phyloP scores from a whole-genome alignment of 2,329 filamentous ascomycete species.

The Talaromyces albobiverticillius region DNA sequence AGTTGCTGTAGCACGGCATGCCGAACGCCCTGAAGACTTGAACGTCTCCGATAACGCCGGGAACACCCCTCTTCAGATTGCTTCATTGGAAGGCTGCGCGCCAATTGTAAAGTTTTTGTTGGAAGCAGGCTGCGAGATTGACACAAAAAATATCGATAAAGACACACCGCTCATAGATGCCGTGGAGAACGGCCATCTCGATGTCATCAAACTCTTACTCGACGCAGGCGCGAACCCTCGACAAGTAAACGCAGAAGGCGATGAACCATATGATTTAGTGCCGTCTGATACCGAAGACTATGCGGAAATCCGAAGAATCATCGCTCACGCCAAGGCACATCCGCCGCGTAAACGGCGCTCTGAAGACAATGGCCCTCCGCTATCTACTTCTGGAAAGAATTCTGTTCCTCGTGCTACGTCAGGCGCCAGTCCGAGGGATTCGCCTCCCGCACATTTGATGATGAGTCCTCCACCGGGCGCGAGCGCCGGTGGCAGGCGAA shows the following conservation, averaged over 20 bases:
- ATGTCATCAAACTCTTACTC: conserved; percentile 80
- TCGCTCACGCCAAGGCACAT: conserved; percentile 63
- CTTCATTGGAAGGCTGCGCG: conserved; percentile 78
- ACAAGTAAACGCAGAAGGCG: conserved; percentile 85
- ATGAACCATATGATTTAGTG: conserved; percentile 85
- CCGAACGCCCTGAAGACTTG: conserved; percentile 80
- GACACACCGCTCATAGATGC: conserved; percentile 95
- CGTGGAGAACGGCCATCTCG: conserved; percentile 89
- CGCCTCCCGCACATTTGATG: conserved; percentile 36
- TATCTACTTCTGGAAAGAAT: conserved; percentile 29
- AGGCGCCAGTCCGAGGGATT: conserved; percentile 45
- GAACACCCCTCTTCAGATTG: conserved; percentile 94
- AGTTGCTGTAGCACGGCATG: conserved; percentile 68
- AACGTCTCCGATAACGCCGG: conserved; percentile 90
- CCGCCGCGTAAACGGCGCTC: conserved; percentile 42
- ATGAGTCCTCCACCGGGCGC: conserved; percentile 40
- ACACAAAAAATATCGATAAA: conserved; percentile 74
- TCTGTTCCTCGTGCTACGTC: conserved; percentile 42
- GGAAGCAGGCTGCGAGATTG: conserved; percentile 76
- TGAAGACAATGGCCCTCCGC: conserved; percentile 37
- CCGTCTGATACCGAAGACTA: conserved; percentile 71
- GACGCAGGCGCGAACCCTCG: conserved; percentile 87
- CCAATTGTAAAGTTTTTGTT: conserved; percentile 87
- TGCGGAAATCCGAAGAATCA: conserved; percentile 70
- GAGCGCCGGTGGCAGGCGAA: conserved; percentile 36